These are phyloP conservation scores for Sphagnum tenellum DNA, from an alignment of 225 moss, liverwort and hornwort species.

Conservation along the genomic window DNA sequence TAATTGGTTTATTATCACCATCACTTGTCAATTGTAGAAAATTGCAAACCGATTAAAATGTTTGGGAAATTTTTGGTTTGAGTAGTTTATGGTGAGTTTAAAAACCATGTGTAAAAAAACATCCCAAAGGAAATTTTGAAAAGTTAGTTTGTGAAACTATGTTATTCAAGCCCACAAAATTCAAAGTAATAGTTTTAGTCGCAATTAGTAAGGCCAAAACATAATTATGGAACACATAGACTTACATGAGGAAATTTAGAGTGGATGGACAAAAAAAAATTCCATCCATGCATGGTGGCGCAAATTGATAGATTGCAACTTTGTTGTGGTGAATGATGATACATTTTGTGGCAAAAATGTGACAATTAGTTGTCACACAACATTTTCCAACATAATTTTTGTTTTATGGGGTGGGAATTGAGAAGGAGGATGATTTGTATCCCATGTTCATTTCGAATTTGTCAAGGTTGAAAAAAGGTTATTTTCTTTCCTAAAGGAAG, in stretches of 20 bases:
- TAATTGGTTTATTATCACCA: conserved; percentile 78
- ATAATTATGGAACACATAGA: no score
- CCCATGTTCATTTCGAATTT: conserved; percentile 72
- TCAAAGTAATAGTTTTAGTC: neutral
- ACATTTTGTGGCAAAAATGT: conserved; percentile 76
- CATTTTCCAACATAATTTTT: conserved; percentile 81
- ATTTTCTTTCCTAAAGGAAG: conserved; percentile 65
- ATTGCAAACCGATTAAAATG: conserved; percentile 58
- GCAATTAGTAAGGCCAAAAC: no score
- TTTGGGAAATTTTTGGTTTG: no score
- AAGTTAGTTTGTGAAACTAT: no score
- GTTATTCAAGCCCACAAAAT: neutral
- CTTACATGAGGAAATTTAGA: conserved; percentile 90
- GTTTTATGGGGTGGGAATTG: conserved; percentile 74
- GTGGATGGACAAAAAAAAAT: conserved; percentile 85
- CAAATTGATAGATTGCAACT: conserved; percentile 86
- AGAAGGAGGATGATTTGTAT: conserved; percentile 79
- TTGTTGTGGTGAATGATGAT: conserved; percentile 74
- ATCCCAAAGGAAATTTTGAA: no score
- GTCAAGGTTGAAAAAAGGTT: no score
- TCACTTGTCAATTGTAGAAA: conserved; percentile 73
- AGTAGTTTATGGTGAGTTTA: no score
- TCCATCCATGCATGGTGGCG: conserved; percentile 84
- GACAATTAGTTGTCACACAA: conserved; percentile 67
- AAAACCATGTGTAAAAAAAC: no score